A percentile compares a stretch with the other conserved stretches of the same genome.
These are phyloP conservation scores for Quercus suber DNA, from an alignment of 306 rosid genomes.

Conservation along the genomic window DNA sequence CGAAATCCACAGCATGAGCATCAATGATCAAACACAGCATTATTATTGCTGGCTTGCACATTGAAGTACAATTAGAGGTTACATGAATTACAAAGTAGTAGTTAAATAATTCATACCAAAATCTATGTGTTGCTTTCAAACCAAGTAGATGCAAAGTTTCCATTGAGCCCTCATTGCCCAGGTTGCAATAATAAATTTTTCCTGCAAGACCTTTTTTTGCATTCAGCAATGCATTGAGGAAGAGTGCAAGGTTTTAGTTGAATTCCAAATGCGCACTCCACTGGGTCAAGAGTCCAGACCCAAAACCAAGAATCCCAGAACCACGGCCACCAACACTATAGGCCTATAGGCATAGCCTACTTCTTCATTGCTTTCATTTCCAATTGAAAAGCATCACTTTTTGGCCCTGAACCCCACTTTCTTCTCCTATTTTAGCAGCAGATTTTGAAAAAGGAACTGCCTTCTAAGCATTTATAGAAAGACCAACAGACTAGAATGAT, in stretches of 20 bases:
- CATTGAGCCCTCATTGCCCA: neutral
- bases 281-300: neutral
- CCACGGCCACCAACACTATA: neutral
- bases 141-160: neutral
- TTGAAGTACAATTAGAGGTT: neutral
- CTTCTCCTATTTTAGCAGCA: neutral
- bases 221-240: slow-evolving; percentile 7
- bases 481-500: neutral
- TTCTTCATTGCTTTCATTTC: neutral
- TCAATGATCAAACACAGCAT: neutral
- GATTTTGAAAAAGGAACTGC: neutral
- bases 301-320: slow-evolving; percentile 9
- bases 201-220: neutral
- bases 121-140: neutral
- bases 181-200: neutral
- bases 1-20: neutral
- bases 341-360: neutral
- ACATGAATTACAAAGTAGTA: neutral
- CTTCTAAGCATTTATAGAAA: neutral
- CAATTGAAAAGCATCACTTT: neutral
- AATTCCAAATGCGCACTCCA: slow-evolving; percentile 32
- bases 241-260: slow-evolving; percentile 34
- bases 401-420: neutral
- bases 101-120: neutral
- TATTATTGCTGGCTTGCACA: neutral